Conservation (phyloP, 2,329 filamentous ascomycete species). For the Cordyceps javanica region DNA sequence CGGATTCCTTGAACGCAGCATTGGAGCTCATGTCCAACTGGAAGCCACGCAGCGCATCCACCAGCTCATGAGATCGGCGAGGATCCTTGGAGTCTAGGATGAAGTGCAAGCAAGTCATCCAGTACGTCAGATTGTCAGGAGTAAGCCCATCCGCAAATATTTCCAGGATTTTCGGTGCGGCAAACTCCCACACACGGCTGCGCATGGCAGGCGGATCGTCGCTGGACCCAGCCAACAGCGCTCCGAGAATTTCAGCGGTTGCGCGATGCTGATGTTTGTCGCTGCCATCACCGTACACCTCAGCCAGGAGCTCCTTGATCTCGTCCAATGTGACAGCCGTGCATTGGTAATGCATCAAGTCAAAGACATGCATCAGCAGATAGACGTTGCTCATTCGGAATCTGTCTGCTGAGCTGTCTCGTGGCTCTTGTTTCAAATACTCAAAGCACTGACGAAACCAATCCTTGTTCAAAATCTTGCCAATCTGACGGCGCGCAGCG, state of each 20-base stretch:
- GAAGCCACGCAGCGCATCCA: slow-evolving; percentile 78
- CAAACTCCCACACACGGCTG: slow-evolving; percentile 78
- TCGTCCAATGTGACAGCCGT: slow-evolving; percentile 79
- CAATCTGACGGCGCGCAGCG: slow-evolving; percentile 70
- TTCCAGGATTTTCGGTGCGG: slow-evolving; percentile 77
- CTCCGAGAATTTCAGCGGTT: slow-evolving; percentile 87
- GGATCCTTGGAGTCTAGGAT: slow-evolving; percentile 86
- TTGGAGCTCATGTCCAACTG: slow-evolving; percentile 90
- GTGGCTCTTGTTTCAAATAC: slow-evolving; percentile 92
- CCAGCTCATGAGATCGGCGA: slow-evolving; percentile 75
- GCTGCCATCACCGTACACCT: slow-evolving; percentile 83
- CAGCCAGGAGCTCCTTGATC: slow-evolving; percentile 70
- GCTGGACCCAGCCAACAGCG: slow-evolving; percentile 71
- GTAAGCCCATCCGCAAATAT: slow-evolving; percentile 90
- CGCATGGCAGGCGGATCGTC: slow-evolving; percentile 71
- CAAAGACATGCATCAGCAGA: slow-evolving; percentile 82
- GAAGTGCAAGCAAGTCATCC: slow-evolving; percentile 89
- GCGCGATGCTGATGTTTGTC: slow-evolving; percentile 98
- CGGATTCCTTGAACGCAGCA: slow-evolving; percentile 97
- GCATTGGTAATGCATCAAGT: slow-evolving; percentile 75
- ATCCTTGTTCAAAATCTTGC: slow-evolving; percentile 67
- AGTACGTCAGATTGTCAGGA: slow-evolving; percentile 90
- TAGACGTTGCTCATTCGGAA: slow-evolving; percentile 87
- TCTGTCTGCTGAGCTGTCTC: slow-evolving; percentile 72
- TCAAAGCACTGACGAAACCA: slow-evolving; percentile 88